Evolutionary conservation across 2,329 filamentous ascomycete species (phyloP), one percentile per base, ranked within the genome.

Genomic region (Claviceps spartinae): DNA sequence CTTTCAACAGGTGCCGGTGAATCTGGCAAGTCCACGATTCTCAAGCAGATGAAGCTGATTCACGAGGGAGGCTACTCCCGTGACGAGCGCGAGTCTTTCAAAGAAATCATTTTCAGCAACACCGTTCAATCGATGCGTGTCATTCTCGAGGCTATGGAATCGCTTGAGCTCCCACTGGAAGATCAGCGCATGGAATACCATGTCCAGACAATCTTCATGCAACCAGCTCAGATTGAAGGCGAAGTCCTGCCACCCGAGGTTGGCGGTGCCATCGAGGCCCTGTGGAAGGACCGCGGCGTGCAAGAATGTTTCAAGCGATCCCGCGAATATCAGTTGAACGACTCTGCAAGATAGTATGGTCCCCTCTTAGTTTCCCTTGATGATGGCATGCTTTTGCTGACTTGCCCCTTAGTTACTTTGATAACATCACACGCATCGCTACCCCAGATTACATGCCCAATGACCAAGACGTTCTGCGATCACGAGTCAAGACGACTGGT

Each of bases 131-230:
- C 79, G 40, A 83, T 83, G 80, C 79, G 79, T 59, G 80, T 83
- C 61, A 83, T 84, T 52, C 74, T 83, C 54, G 79, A 83, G 67
- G 80, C 81, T 44, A 83, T 83, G 80, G 80, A 83, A 67, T 81
- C 79, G 18, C 72, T 83, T 40, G 80, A 83, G 69, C 77, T 96
- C 22, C 90, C 90, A 24, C 81, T 96, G 51, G 88, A 93, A 67
- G 89, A 95, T 67, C 86, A 87, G 67, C 83, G 88, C 63, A 88
- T 91, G 76, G 90, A 96, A 72, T 95, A 95, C 72, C 90, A 96
- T 68, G 90, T 96, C 53, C 89, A 96, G 75, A 95, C 90, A 65
- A 94, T 96, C 69, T 96, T 96, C 78, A 95, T 95, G 88, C 90
- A 96, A 69, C 90, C 90, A 49, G 86, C 88, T 57, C 90, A 96